Evolutionary conservation across 116 monocot species (phyloP), one percentile per base, ranked within the genome.

Genomic region (Papilionanthe hybrid): DNA sequence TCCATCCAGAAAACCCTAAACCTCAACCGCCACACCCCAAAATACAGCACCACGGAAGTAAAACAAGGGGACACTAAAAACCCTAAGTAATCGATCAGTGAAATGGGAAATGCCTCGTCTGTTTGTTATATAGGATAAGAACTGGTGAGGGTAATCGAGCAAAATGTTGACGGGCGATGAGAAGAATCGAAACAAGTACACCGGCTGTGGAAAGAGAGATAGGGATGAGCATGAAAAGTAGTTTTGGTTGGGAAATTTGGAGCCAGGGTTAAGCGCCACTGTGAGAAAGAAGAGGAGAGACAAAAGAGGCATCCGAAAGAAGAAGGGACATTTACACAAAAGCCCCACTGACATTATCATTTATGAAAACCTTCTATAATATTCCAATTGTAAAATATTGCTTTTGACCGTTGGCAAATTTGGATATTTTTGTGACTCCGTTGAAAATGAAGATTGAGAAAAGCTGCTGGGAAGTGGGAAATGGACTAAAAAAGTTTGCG

Each of bases 51-150:
- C 20, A 44, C 44, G 3, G 6, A 29, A 44, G 44, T 44, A 78
- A 20, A 12, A 44, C 32, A 9, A 42, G 49, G 44, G 5, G 42
- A 71, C 22, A 80, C 9, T n/a, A 53, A 28, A 44, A 45, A 71
- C 55, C 69, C 79, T 67, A 79, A 79, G 49, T 45, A 43, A 23
- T 45, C 71, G 71, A 41, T 41, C 71, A 41, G 22, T 43, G 44
- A 22, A 73, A 22, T 42, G 30, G 43, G 23, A 42, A 9, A 44
- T 29, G 71, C 71, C 71, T 53, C 4, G 3, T 53, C 17, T 13
- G 37, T 71, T 32, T 3, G 5, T 71, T 71, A 11, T 71, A 71
- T 15, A 71, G 12, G 32, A 5, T 73, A 44, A n/a, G 22, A n/a
- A 75, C 12, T 4, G 50, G 5, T 9, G 25, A 73, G 49, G 9